phyloP scores from a whole-genome alignment of 163 green algal genomes.

The Chlorella variabilis region DNA sequence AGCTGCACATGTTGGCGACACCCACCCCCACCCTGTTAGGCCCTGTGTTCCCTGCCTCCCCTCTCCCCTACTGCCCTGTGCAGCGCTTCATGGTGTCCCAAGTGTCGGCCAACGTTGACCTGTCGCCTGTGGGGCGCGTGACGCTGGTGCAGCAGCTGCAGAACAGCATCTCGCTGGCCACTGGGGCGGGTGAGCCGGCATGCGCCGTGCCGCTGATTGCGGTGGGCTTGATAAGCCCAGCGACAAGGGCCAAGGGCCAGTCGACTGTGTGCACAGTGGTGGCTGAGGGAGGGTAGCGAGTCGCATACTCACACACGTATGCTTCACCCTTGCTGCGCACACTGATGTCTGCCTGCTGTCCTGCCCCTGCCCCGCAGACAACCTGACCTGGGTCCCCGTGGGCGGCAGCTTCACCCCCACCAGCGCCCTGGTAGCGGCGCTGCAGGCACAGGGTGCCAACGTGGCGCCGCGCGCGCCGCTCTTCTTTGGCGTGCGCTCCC shows the following conservation, averaged over 20 bases:
- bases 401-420: conserved; percentile 26
- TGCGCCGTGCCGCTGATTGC: too few species aligned
- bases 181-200: not conserved
- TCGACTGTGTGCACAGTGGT: too few species aligned
- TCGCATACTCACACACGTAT: not conserved
- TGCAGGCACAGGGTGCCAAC: conserved; percentile 18
- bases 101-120: conserved; percentile 18
- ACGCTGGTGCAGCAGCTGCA: conserved; percentile 37
- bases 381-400: conserved; percentile 13
- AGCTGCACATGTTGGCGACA: too few species aligned
- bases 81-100: conserved; percentile 21
- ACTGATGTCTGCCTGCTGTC: not conserved
- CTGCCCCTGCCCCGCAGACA: not conserved
- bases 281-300: too few species aligned
- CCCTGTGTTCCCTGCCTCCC: not conserved
- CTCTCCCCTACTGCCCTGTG: not conserved
- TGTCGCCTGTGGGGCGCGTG: conserved; percentile 27
- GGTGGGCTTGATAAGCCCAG: too few species aligned
- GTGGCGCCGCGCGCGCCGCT: conserved; percentile 13
- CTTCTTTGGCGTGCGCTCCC: conserved; percentile 23
- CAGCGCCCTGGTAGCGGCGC: conserved; percentile 21
- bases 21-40: too few species aligned
- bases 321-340: too few species aligned
- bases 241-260: too few species aligned
- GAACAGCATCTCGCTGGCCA: conserved; percentile 25